These are phyloP conservation scores for Globisporangium canariense DNA, from an alignment of 352 stramenopile species.

Conservation along the genomic window DNA sequence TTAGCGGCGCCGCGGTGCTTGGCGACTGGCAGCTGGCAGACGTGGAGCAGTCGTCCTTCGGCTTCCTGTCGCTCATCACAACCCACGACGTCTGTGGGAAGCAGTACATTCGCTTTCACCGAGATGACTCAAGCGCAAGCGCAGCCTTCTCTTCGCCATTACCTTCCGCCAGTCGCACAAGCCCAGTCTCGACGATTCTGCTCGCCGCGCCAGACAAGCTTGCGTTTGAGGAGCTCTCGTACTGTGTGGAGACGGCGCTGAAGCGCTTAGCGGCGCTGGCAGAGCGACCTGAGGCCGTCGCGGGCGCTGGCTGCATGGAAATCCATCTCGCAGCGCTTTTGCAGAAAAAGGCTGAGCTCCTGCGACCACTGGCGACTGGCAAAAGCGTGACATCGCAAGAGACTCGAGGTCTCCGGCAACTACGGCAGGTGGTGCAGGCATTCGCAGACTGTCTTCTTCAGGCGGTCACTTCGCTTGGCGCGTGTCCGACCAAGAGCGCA, in stretches of 20 bases:
- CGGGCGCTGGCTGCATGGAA: constrained; percentile 47
- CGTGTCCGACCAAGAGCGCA: constrained; percentile 14
- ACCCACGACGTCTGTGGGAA: constrained; percentile 32
- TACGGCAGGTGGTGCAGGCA: constrained; percentile 24
- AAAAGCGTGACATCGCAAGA: neutral
- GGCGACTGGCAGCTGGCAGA: constrained; percentile 40
- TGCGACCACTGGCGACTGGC: neutral
- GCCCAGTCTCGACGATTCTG: constrained; percentile 41
- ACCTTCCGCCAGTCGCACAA: constrained; percentile 4
- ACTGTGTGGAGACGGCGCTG: constrained; percentile 34
- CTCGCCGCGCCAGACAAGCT: constrained; percentile 31
- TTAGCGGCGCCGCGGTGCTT: constrained; percentile 44
- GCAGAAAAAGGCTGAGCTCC: constrained; percentile 26
- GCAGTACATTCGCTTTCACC: constrained; percentile 32
- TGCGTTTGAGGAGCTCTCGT: constrained; percentile 45
- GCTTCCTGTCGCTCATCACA: constrained; percentile 41
- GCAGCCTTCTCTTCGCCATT: neutral
- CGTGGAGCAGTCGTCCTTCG: constrained; percentile 22
- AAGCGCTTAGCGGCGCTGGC: constrained; percentile 37
- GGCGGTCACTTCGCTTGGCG: constrained; percentile 19
- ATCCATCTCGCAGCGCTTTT: constrained; percentile 43
- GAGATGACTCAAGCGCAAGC: neutral
- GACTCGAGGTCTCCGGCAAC: constrained; percentile 24
- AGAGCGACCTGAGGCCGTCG: constrained; percentile 35
- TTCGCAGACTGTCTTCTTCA: constrained; percentile 28